phyloP scores from a whole-genome alignment of 169 alveolate genomes.

The Plasmodium coatneyi region DNA sequence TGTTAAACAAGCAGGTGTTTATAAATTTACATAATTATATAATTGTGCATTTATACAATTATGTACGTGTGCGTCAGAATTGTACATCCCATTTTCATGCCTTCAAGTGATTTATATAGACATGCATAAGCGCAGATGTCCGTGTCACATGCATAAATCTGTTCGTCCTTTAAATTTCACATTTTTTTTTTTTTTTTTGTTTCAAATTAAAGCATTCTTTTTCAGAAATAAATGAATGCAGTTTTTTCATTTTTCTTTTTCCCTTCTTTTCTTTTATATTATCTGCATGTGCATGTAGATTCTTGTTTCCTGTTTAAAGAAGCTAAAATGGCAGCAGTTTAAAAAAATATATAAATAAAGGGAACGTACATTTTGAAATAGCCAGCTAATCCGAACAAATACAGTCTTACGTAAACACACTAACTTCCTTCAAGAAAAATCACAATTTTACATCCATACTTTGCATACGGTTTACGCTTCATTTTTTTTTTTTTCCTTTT shows the following conservation, averaged over 20 bases:
- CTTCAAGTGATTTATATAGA: neutral
- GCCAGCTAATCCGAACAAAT: neutral
- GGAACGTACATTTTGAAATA: neutral
- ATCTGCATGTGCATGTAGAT: slow-evolving; percentile 41
- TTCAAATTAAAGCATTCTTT: neutral
- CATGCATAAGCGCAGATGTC: neutral
- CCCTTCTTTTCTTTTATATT: neutral
- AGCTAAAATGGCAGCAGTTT: neutral
- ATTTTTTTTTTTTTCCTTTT: neutral
- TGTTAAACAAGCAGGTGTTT: neutral
- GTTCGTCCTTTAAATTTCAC: neutral
- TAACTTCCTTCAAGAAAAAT: neutral
- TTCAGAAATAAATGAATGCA: slow-evolving; percentile 14
- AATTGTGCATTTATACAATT: neutral
- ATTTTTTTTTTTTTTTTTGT: neutral
- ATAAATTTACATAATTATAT: neutral
- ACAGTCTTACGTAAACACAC: neutral
- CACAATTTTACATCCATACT: neutral
- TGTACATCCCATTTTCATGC: neutral
- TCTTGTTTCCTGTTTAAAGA: neutral
- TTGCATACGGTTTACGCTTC: neutral
- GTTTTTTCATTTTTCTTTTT: neutral
- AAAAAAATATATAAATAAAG: neutral
- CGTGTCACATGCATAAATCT: neutral
- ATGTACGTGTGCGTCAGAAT: neutral